Base-by-base conservation (phyloP, 106 monocot species). In the Dioscorea zingiberensis region DNA sequence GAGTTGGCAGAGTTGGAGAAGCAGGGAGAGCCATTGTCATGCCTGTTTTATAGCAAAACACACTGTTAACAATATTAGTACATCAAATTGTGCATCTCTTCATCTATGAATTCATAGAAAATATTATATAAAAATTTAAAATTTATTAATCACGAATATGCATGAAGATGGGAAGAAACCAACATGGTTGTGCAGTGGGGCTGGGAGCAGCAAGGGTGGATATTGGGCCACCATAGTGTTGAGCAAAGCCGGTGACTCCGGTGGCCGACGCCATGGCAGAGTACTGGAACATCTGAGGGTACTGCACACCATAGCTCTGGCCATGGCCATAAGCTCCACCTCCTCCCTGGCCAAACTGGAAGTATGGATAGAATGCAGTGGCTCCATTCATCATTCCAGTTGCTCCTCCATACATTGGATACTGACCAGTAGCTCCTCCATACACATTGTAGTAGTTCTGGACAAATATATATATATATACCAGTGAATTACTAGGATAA, bases 41-140 rank as follows among this genome's bases (percentile, higher is more conserved):
- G 81, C 91, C 91, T 91, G 91, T 76, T 86, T 86, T 73, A 81
- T 65, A 64, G 67, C 49, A 74, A 87, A 76, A 68, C 76, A 80
- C 75, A 84, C 79, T 84, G 87, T 87, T 78, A 91, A 64, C 81
- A 62, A 79, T 77, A 78, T 77, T 78, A 87, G 76, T 79, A 70
- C 23, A 25, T 44, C n/a, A 69, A 57, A 32, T 46, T 22, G 48
- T 25, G 16, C 4, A 24, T 2, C 47, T 16, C 27, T 21, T 47
- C 16, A 60, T n/a, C 2, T 28, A 28, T n/a, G 15, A 3, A 59
- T 59, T 29, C 3, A n/a, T n/a, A n/a, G n/a, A n/a, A n/a, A n/a
- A n/a, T n/a, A n/a, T n/a, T n/a, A n/a, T n/a, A n/a, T n/a, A n/a
- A n/a, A n/a, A n/a, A n/a, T n/a, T n/a, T n/a, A n/a, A n/a, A n/a